Evolutionary conservation across 768 basidiomycete species (phyloP), one percentile per base, ranked within the genome.

Genomic region (Butyriboletus loyo): DNA sequence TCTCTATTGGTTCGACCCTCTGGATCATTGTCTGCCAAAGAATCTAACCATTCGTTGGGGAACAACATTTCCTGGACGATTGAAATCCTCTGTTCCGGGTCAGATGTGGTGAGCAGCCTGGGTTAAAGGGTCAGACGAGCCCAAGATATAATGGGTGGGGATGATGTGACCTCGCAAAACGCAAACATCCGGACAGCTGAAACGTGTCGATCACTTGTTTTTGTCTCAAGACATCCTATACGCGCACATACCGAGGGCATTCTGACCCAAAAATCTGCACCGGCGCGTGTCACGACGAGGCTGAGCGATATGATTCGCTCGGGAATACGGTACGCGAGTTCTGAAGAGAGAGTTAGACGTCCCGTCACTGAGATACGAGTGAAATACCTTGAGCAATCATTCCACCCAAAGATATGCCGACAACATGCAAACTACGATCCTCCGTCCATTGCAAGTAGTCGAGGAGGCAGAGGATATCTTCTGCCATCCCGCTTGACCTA

Each of bases 401-500:
- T 5, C 90, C 90, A 2, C 91, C 91, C 5, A 93, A 66, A 35
- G 87, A 90, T 22, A 82, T 69, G 8, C 91, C 87, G 21, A 92
- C 84, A 30, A 92, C 68, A 60, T 92, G 84, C 7, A 93, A 39
- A 43, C 78, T 77, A 5, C 79, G 78, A 10, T 79, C 69, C 7
- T 65, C 75, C 0, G 79, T 89, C 89, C 90, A 93, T 2, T 80
- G 85, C 7, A 93, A 56, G 57, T 82, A 79, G 59, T 92, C 78
- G 5, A 93, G 73, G 5, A 92, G 74, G 11, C 74, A 78, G 27
- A 90, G 68, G 6, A 75, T 74, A 55, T 93, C 91, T 51, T 85
- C 80, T 3, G 91, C 90, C 90, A 92, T 92, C 2, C 74, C 84
- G 46, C 76, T 77, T 14, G 89, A 87, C 30, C 88, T 90, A 41